Evolutionary conservation across 129 eudicot genomes (phyloP), one percentile per base, ranked within the genome.

Genomic region (Ambrosia artemisiifolia): DNA sequence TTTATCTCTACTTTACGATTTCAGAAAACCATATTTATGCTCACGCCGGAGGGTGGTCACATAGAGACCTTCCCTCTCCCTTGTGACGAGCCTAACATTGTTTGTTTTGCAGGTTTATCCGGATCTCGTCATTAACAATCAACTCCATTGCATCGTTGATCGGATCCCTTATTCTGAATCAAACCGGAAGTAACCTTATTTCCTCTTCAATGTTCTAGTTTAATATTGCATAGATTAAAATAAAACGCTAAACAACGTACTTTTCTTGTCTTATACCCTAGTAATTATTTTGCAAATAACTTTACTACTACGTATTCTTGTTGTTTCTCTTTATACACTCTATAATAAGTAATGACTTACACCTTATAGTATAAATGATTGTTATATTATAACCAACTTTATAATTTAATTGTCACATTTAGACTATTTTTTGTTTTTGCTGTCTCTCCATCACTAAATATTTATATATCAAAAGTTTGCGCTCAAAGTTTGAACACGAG

Each of bases 401-500:
- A 42, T 4, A 59, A 40, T 20, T 5, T 11, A 44, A 72, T 9
- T 30, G 44, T 72, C 59, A n/a, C 33, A 72, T 70, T 44, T 72
- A 42, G 59, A 59, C 44, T 72, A 19, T 34, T 43, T 40, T 24
- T n/a, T n/a, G n/a, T n/a, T 28, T 59, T 18, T 57, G 56, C 32
- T 72, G 59, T 28, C 16, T 59, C 30, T 14, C 16, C 57, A 71
- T 28, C 65, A 42, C n/a, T 0, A 43, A 47, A 11, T 55, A 35
- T 5, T 7, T 49, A 19, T 2, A 16, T 24, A 61, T 73, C 3
- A 42, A 57, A 73, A 47, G 63, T 67, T 48, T 48, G 69, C 11
- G 9, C 65, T 24, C 46, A 65, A 42, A 34, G 30, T 53, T 51
- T 75, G 65, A 65, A 65, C 48, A 33, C 14, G 14, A 63, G 28